Percentiles rank a stretch among this genome's conserved stretches.
Conservation (phyloP, 768 basidiomycete genomes). For the Rhizopogon sp. region DNA sequence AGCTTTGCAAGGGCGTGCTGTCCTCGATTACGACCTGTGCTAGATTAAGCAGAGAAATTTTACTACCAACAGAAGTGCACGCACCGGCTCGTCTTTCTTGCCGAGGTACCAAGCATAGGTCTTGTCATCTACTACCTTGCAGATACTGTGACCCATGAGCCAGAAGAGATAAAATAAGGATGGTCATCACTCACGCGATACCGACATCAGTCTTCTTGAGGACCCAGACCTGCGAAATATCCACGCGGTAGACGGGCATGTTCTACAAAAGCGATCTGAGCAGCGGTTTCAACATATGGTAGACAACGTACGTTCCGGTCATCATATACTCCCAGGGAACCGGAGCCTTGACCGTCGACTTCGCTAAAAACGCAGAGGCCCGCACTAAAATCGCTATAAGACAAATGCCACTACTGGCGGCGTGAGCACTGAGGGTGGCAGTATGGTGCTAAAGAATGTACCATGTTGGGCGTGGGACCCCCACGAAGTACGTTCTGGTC, state of each 20-base stretch:
- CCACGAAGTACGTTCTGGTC: neutral
- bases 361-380: neutral
- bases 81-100: too few relatives aligned
- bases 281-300: neutral
- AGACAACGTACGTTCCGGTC: neutral
- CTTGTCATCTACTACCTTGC: too few relatives aligned
- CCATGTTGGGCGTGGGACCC: neutral
- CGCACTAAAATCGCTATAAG: neutral
- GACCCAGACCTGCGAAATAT: neutral
- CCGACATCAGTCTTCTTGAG: neutral
- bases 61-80: too few relatives aligned
- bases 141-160: neutral
- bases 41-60: too few relatives aligned
- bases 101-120: too few relatives aligned
- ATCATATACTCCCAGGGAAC: neutral
- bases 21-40: too few relatives aligned
- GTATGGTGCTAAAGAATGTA: neutral
- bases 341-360: neutral
- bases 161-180: neutral
- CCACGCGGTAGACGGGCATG: neutral
- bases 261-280: neutral
- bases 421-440: neutral
- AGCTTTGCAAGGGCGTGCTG: too few relatives aligned
- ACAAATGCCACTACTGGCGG: neutral
- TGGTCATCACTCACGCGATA: neutral